phyloP scores from a whole-genome alignment of 2,329 filamentous ascomycete species.

The Trichoderma sp. region DNA sequence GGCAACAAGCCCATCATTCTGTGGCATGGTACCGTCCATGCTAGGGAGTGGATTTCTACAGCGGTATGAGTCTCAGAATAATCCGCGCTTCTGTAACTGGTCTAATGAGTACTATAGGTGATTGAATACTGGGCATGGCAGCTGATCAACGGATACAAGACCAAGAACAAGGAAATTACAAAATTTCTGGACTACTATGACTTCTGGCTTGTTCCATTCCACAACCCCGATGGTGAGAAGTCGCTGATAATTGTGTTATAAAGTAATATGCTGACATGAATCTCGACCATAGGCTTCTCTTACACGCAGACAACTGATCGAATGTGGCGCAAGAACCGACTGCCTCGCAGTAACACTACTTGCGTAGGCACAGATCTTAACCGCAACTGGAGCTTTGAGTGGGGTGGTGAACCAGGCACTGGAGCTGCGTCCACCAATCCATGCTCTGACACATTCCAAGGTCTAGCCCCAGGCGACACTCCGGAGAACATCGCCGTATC shows the following conservation, averaged over 20 bases:
- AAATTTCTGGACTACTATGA: slow-evolving; percentile 59
- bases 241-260: accelerated
- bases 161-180: slow-evolving; percentile 35
- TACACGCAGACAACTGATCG: slow-evolving; percentile 56
- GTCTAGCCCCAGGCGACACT: slow-evolving; percentile 42
- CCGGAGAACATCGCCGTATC: slow-evolving; percentile 46
- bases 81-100: not conserved
- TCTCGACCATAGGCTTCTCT: slow-evolving; percentile 46
- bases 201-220: slow-evolving; percentile 62
- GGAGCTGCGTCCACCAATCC: slow-evolving; percentile 52
- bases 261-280: not conserved
- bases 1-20: slow-evolving; percentile 51
- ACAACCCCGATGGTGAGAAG: slow-evolving; percentile 56
- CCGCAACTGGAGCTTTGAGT: slow-evolving; percentile 58
- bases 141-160: slow-evolving; percentile 46
- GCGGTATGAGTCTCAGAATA: not conserved
- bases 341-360: slow-evolving; percentile 35
- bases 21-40: slow-evolving; percentile 57
- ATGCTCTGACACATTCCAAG: slow-evolving; percentile 50
- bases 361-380: slow-evolving; percentile 57
- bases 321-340: slow-evolving; percentile 61
- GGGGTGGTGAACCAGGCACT: slow-evolving; percentile 37
- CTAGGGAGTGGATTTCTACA: slow-evolving; percentile 56
- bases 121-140: slow-evolving; percentile 53
- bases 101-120: slow-evolving; percentile 33